Evolutionary conservation across 345 rosid species (phyloP).

Genomic region (Psidium guajava): DNA sequence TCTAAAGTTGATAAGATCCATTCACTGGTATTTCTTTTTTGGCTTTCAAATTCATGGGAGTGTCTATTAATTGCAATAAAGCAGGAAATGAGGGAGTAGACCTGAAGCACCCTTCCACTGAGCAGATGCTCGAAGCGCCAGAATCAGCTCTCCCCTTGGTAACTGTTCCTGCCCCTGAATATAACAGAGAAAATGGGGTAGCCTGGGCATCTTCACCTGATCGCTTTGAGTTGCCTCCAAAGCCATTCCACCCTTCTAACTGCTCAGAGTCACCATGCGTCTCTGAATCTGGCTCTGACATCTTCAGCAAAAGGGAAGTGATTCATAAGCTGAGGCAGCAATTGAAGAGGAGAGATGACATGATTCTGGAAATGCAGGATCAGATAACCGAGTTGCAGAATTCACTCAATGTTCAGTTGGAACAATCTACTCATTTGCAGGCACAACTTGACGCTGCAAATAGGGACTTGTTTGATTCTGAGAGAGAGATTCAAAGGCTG

Average conservation of each 20-base stretch:
- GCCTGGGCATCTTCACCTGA: conserved; percentile 79
- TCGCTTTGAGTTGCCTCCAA: conserved; percentile 66
- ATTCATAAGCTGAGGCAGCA: conserved; percentile 91
- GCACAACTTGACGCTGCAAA: conserved; percentile 66
- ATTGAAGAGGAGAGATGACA: conserved; percentile 85
- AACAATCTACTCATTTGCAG: conserved; percentile 61
- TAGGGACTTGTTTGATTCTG: conserved; percentile 65
- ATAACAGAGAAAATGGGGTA: conserved; percentile 50
- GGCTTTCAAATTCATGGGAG: neutral
- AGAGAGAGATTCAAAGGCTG: conserved; percentile 77
- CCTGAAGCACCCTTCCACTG: conserved; percentile 25
- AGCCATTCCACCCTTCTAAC: conserved; percentile 62
- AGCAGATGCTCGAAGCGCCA: conserved; percentile 36
- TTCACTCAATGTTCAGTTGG: conserved; percentile 49
- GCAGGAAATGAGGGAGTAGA: conserved; percentile 50
- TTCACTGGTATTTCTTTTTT: neutral
- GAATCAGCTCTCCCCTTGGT: conserved; percentile 63
- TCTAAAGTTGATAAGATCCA: neutral
- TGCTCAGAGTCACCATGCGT: conserved; percentile 94
- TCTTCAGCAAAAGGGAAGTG: conserved; percentile 87
- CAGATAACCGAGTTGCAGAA: conserved; percentile 66
- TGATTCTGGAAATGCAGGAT: conserved; percentile 96
- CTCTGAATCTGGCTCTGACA: conserved; percentile 96
- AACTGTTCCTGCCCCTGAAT: conserved; percentile 51
- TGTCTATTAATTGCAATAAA: neutral